A percentile compares a stretch with the other conserved stretches of the same genome.
phyloP scores from a whole-genome alignment of 1,284 basidiomycete genomes.

The Rhodotorula glutinis region DNA sequence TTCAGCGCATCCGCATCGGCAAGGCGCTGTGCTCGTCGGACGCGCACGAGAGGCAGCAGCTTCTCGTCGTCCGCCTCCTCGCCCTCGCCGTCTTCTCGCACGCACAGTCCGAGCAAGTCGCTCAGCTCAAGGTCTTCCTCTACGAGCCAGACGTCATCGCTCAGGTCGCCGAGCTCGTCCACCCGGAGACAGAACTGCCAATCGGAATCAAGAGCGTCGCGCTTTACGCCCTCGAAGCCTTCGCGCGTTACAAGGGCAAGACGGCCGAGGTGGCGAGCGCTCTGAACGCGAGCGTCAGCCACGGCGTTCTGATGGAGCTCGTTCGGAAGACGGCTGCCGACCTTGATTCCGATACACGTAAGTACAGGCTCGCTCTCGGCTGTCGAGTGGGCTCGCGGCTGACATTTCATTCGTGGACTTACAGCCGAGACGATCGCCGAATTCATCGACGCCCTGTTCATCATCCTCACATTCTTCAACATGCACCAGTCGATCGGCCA shows the following conservation, averaged over 20 bases:
- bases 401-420: background rate
- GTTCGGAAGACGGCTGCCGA: constrained; percentile 74
- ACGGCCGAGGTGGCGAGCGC: constrained; percentile 83
- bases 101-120: constrained; percentile 65
- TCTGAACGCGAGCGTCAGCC: constrained; percentile 92
- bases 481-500: constrained; percentile 79
- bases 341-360: constrained; percentile 50
- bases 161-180: constrained; percentile 84
- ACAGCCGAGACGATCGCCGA: constrained; percentile 61
- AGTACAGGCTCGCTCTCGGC: constrained; percentile 6
- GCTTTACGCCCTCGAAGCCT: constrained; percentile 81
- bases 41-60: constrained; percentile 62
- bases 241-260: constrained; percentile 77
- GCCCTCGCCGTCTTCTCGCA: constrained; percentile 77
- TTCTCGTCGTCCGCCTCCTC: constrained; percentile 76
- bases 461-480: constrained; percentile 82
- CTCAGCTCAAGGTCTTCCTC: constrained; percentile 77
- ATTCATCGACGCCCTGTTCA: constrained; percentile 79
- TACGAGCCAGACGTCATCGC: constrained; percentile 88
- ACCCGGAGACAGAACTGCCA: constrained; percentile 65
- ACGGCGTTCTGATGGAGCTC: constrained; percentile 86
- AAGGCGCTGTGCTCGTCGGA: constrained; percentile 55
- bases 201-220: constrained; percentile 74
- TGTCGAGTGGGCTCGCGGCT: constrained; percentile 43
- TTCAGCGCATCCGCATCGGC: constrained; percentile 81